Evolutionary conservation across 1,139 yeast genomes (phyloP), one percentile per base, ranked within the genome.

Genomic region (Lipomyces yarrowii): DNA sequence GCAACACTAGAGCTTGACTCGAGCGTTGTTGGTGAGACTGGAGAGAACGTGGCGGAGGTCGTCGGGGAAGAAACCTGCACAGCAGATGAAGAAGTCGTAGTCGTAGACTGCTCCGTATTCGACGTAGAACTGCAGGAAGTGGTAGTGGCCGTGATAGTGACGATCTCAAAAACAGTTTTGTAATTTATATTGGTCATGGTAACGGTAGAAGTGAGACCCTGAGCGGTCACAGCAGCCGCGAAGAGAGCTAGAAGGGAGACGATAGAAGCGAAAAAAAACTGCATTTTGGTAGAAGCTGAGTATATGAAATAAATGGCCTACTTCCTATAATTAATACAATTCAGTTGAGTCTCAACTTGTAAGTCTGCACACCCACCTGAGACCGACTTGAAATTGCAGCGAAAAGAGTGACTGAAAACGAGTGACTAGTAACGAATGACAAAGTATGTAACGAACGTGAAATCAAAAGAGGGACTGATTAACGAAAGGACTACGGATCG

Each of bases 171-270:
- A 30, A 52, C 8, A 30, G 55, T 52, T 10, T 23, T 6, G 55
- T 52, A 52, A 30, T 30, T 11, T 13, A n/a, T 30, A 52, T n/a
- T 30, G n/a, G 55, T 52, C 6, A 13, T 7, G 11, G 55, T 52
- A 52, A 52, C n/a, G 33, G 55, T 52, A 1, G 55, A 13, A 6
- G 55, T 52, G 33, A 52, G 55, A n/a, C 23, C 55, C 55, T 52
- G 55, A 13, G 30, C 30, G 33, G 33, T 15, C 26, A 30, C 55
- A 18, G 26, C n/a, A 10, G 55, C 53, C 59, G 53, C 33, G 58
- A 52, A 3, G 61, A 56, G 30, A 59, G 42, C 15, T 55, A 55
- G 56, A 58, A 59, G 60, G 56, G 13, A 26, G 58, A 23, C 7
- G 60, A 32, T 32, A 46, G 33, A n/a, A 26, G 26, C 56, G 42